These are phyloP conservation scores for Hansenula sp. DNA, from an alignment of 1,139 yeast species.

Conservation along the genomic window DNA sequence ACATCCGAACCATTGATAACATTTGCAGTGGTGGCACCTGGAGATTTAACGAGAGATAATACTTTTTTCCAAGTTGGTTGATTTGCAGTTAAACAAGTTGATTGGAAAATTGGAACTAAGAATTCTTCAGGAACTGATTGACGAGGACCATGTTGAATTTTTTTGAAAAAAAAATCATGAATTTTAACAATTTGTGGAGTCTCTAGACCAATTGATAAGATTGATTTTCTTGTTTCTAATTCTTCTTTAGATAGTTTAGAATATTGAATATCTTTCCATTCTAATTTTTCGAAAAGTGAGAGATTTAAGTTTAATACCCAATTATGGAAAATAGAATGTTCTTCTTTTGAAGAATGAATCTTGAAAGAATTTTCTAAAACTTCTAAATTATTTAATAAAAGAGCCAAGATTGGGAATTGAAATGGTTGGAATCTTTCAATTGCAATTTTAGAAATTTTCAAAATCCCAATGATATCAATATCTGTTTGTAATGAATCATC, in stretches of 20 bases:
- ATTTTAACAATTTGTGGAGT: constrained; percentile 30
- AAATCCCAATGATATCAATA: constrained; percentile 24
- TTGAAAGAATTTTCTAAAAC: constrained; percentile 18
- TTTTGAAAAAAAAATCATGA: constrained; percentile 39
- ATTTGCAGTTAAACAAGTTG: constrained; percentile 29
- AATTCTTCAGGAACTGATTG: constrained; percentile 47
- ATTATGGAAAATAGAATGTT: constrained; percentile 24
- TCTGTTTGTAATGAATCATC: constrained; percentile 21
- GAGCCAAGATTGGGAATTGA: constrained; percentile 22
- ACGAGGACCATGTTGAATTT: constrained; percentile 45
- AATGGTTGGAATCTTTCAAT: constrained; percentile 15
- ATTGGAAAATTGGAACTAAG: constrained; percentile 31
- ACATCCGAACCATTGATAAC: constrained; percentile 21
- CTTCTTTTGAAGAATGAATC: constrained; percentile 7
- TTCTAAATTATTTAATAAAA: constrained; percentile 22
- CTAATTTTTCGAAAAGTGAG: constrained; percentile 18
- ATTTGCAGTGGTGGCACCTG: constrained; percentile 31
- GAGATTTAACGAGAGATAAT: constrained; percentile 45
- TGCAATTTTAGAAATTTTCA: constrained; percentile 16
- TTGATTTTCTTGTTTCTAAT: constrained; percentile 34
- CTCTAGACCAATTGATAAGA: constrained; percentile 20
- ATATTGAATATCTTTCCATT: constrained; percentile 20
- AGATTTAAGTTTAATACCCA: constrained; percentile 23
- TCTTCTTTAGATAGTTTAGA: constrained; percentile 28
- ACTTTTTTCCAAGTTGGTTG: constrained; percentile 56